phyloP scores from a whole-genome alignment of 1,139 yeast genomes.

The Magnusiomyces sp. region DNA sequence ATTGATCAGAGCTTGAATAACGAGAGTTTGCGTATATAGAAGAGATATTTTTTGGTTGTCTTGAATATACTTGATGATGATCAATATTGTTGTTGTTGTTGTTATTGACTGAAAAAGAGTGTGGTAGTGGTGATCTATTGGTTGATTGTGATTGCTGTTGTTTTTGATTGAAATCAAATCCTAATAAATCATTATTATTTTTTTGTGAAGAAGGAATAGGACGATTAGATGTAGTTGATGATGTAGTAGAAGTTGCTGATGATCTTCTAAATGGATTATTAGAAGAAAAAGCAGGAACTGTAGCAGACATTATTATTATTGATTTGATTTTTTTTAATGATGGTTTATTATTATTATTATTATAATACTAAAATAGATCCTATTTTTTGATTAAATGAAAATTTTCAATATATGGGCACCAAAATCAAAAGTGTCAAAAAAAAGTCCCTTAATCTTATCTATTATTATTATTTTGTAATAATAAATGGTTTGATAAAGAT shows the following conservation, averaged over 20 bases:
- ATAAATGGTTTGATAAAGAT: too few relatives aligned
- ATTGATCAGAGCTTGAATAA: conserved; percentile 11
- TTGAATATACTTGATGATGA: neutral
- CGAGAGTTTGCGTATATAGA: conserved; percentile 2
- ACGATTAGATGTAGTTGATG: neutral
- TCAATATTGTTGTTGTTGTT: neutral
- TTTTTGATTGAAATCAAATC: neutral
- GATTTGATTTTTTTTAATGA: conserved; percentile 1
- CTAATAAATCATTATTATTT: too few relatives aligned
- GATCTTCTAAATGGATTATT: conserved; percentile 14
- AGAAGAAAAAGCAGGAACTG: conserved; percentile 9
- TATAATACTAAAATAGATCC: neutral
- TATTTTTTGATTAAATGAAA: neutral
- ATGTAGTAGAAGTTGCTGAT: conserved; percentile 5
- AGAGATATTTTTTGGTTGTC: neutral
- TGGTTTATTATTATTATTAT: neutral
- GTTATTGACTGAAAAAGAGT: neutral
- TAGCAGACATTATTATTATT: conserved; percentile 6
- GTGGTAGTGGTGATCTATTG: neutral
- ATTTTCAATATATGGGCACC: neutral
- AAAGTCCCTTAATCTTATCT: neutral
- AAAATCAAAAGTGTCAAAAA: neutral
- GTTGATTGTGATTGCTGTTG: neutral
- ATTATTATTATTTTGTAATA: too few relatives aligned
- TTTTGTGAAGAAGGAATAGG: too few relatives aligned